A percentile compares a stretch with the other conserved stretches of the same genome.
These are phyloP conservation scores for Gleditsia sinensis DNA, from an alignment of 306 rosid species.

Conservation along the genomic window DNA sequence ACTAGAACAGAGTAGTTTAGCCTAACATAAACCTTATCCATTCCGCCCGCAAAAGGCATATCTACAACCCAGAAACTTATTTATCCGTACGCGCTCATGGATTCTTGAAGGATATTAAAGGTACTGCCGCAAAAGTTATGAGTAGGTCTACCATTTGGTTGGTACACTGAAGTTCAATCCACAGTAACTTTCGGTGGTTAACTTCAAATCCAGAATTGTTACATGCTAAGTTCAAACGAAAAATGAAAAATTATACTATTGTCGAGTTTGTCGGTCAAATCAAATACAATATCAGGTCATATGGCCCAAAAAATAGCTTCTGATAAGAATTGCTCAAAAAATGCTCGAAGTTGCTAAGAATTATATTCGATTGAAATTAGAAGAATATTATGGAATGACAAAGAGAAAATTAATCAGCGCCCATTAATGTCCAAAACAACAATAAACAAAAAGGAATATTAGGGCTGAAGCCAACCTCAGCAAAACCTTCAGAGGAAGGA, in stretches of 20 bases:
- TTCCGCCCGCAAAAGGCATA: not conserved
- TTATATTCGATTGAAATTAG: too few relatives aligned
- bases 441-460: not conserved
- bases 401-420: not conserved
- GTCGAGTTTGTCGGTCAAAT: not conserved
- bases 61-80: not conserved
- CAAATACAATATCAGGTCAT: not conserved
- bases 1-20: not conserved
- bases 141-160: not conserved
- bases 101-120: too few relatives aligned
- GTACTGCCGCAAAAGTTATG: too few relatives aligned
- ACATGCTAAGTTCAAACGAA: not conserved
- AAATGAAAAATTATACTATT: too few relatives aligned
- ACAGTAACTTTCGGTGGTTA: not conserved
- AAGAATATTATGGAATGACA: not conserved
- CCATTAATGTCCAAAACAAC: not conserved
- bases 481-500: constrained; percentile 67
- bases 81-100: too few relatives aligned
- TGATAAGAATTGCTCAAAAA: too few relatives aligned
- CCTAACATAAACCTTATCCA: not conserved
- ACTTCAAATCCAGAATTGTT: not conserved
- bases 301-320: not conserved
- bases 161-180: constrained; percentile 9
- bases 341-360: too few relatives aligned
- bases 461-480: constrained; percentile 63